These are phyloP conservation scores for Lactarius psammicola DNA, from an alignment of 768 basidiomycete species.

Conservation along the genomic window DNA sequence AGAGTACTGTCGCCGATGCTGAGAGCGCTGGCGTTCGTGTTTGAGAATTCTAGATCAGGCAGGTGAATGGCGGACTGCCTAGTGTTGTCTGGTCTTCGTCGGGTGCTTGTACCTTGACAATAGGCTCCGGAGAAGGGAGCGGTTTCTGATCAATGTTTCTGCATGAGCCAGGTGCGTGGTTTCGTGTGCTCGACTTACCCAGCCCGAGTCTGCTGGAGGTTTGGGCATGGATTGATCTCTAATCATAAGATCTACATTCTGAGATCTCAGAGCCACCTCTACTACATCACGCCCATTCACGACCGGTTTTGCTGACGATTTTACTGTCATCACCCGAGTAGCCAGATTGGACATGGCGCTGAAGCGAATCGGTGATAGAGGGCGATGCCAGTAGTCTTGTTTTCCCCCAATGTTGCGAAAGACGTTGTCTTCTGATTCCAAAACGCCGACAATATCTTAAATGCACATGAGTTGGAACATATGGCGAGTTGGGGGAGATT, in stretches of 20 bases:
- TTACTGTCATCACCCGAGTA: background rate
- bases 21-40: background rate
- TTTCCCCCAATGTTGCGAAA: background rate
- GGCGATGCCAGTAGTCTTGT: background rate
- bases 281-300: background rate
- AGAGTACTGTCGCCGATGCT: background rate
- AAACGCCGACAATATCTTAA: background rate
- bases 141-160: background rate
- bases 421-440: constrained; percentile 1
- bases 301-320: background rate
- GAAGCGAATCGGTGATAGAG: background rate
- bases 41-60: background rate
- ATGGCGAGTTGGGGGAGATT: background rate
- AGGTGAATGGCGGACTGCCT: background rate
- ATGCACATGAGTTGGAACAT: background rate
- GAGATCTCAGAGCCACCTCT: background rate
- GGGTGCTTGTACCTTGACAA: background rate
- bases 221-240: background rate
- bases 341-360: background rate
- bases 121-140: background rate
- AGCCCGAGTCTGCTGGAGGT: background rate
- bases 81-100: background rate
- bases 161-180: background rate
- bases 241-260: background rate
- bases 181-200: background rate